These are phyloP conservation scores for Nicotiana paniculata DNA, from an alignment of 257 asterid species.

Conservation along the genomic window DNA sequence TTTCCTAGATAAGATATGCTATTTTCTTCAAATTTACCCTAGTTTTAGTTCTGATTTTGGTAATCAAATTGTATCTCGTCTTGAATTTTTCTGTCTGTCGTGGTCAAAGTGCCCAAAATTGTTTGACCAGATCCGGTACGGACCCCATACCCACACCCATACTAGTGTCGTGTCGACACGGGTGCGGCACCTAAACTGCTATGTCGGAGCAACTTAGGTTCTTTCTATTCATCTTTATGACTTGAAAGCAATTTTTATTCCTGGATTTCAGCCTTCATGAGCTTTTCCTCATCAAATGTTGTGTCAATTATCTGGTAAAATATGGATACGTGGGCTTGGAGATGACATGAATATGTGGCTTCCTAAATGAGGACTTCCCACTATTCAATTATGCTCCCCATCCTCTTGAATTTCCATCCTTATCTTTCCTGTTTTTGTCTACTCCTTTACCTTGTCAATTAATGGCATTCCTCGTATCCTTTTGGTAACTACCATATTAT, in stretches of 20 bases:
- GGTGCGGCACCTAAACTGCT: too few relatives aligned
- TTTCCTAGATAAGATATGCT: too few relatives aligned
- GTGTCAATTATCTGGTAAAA: neutral
- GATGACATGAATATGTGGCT: neutral
- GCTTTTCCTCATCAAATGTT: neutral
- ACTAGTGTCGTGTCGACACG: too few relatives aligned
- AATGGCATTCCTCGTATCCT: neutral
- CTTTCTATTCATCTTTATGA: neutral
- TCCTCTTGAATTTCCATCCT: neutral
- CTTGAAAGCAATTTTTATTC: neutral
- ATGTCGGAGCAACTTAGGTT: too few relatives aligned
- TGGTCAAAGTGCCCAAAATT: too few relatives aligned
- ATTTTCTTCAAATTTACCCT: too few relatives aligned
- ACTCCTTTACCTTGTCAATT: neutral
- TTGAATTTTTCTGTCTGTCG: too few relatives aligned
- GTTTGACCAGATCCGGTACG: too few relatives aligned
- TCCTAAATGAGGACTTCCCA: neutral
- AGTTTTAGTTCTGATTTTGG: too few relatives aligned
- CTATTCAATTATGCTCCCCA: neutral
- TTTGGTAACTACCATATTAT: neutral
- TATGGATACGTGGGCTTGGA: neutral
- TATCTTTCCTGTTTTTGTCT: neutral
- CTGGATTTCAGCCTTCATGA: constrained; percentile 1
- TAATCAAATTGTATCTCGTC: too few relatives aligned
- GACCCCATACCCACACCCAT: too few relatives aligned